Base-by-base conservation (phyloP, 2,329 filamentous ascomycete species). In the Chrysosporium keratinophilum region DNA sequence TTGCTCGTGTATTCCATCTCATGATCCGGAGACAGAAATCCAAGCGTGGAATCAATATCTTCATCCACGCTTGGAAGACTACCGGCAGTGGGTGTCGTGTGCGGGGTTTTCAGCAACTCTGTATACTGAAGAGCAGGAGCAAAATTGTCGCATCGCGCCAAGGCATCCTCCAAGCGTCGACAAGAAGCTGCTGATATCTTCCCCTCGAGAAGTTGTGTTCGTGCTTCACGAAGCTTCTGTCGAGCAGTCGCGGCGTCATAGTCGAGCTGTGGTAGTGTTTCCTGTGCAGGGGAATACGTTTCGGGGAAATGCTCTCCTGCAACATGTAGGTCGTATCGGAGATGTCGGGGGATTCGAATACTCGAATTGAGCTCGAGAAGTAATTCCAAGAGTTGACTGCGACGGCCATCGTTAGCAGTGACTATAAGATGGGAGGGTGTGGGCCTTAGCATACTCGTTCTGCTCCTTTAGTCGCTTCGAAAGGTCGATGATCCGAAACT, bases 331-430 rank as follows among this genome's bases (percentile, higher is more conserved):
- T 91, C 84, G 71, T 88, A 84, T 62, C 87, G 85, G 63, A 85
- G 81, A 55, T 84, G 78, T 28, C 81, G 74, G 10, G 88, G 82
- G 43, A 97, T 82, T 66, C 93, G 87, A 17, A 84, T 76, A 42
- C 82, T 86, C 50, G 87, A 82, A 72, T 98, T 98, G 72, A 96
- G 79, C 65, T 96, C 90, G 57, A 95, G 78, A 34, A 97, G 80
- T 10, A 96, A 74, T 62, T 97, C 91, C 52, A 96, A 80, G 34
- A 97, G 74, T 68, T 90, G 89, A 69, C 90, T 96, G 63, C 48
- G 33, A n/a, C n/a, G 12, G 31, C 11, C n/a, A 48, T 14, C 2
- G 34, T 47, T 43, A 58, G 52, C 33, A 45, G 34, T 61, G 52
- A 61, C 10, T 42, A 40, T 5, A 15, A 40, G 3, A 45, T 14